Evolutionary conservation across 2,329 filamentous ascomycete genomes (phyloP), one percentile per base, ranked within the genome.

Genomic region (Diaporthe sp.): DNA sequence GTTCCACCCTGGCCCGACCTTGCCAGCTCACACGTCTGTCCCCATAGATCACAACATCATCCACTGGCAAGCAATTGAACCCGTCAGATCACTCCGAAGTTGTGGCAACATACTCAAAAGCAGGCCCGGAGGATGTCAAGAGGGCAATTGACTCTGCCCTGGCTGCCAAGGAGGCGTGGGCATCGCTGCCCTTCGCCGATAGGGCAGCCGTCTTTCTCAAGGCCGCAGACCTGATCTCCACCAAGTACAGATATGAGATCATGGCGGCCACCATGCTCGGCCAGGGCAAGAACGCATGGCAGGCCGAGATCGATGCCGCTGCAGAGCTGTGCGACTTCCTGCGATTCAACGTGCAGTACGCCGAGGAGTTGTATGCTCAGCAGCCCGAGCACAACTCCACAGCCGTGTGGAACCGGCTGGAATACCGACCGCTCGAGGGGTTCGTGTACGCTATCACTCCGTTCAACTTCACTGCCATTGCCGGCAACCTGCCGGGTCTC

Each of bases 231-330:
- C 88, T 99, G 77, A 92, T 99, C 79, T 89, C 94, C 73, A 94
- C 91, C 78, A 98, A 98, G 87, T 98, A 99, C 86, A 92, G 97
- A 82, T 98, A 98, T 86, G 95, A 98, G 74, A 91, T 99, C 80
- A 98, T 98, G 94, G 96, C 97, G 10, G 92, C 95, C 59, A 98
- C 97, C 19, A 98, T 98, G 92, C 88, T 98, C 44, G 97, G 96
- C 77, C 96, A 99, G 86, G 96, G 97, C 81, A 98, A 98, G 91
- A 98, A 98, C 84, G 95, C 95, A 65, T 98, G 95, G 95, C 96
- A 99, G 86, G 96, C 97, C n/a, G 96, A 99, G 89, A 98, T 98
- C 78, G 96, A 98, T 84, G 91, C 96, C 53, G 96, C 96, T 25
- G 96, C 96, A 12, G 97, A 99, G 88, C 86, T 98, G 80, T 93